Evolutionary conservation across 805 yeast species (phyloP).

Genomic region (Yamadazyma scolyti): DNA sequence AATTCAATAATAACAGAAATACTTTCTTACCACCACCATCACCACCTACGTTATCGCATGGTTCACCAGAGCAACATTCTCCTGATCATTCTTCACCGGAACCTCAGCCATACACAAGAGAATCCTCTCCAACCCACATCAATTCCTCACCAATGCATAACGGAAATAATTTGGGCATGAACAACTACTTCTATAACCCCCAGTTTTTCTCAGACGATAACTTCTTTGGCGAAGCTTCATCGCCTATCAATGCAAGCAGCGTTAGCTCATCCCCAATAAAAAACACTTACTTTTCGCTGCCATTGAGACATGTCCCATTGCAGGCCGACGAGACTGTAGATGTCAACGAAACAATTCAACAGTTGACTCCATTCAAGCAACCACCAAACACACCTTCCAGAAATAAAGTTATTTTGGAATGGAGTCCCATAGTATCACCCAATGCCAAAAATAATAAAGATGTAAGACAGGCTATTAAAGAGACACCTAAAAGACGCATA

Average conservation of each 20-base stretch:
- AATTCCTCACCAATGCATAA: constrained; percentile 23
- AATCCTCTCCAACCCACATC: constrained; percentile 26
- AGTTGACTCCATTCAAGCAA: constrained; percentile 36
- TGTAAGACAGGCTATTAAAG: constrained; percentile 35
- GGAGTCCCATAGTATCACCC: constrained; percentile 45
- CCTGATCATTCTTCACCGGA: constrained; percentile 32
- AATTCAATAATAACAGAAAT: constrained; percentile 7
- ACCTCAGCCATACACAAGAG: constrained; percentile 16
- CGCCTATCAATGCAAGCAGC: constrained; percentile 19
- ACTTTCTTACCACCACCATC: constrained; percentile 34
- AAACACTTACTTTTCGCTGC: constrained; percentile 13
- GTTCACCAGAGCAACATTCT: constrained; percentile 26
- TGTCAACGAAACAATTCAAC: constrained; percentile 37
- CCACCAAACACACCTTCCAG: constrained; percentile 32
- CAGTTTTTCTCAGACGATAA: constrained; percentile 36
- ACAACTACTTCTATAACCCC: constrained; percentile 31
- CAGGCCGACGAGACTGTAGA: constrained; percentile 29
- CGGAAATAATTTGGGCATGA: constrained; percentile 14
- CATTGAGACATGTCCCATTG: constrained; percentile 16
- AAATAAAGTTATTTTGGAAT: constrained; percentile 32
- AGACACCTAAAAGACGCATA: constrained; percentile 44
- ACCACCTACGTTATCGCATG: constrained; percentile 27
- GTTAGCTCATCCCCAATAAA: constrained; percentile 30
- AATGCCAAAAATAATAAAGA: constrained; percentile 19
- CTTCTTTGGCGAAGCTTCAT: constrained; percentile 12